phyloP scores from a whole-genome alignment of 306 rosid genomes.

The Astragalus glycyphyllos region DNA sequence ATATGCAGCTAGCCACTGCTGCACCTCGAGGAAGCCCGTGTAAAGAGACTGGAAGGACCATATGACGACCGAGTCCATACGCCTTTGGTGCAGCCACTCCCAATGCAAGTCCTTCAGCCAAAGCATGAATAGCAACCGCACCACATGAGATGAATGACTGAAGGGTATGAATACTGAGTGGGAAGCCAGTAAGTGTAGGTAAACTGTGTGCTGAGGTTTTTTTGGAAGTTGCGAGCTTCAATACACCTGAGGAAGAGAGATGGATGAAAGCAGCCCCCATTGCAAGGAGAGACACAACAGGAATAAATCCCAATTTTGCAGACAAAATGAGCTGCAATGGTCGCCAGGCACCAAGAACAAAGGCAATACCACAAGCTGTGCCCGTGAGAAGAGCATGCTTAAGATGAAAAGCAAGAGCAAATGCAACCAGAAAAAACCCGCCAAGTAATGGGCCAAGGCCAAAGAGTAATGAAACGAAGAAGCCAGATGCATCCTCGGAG shows the following conservation, averaged over 20 bases:
- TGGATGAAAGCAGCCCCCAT: conserved; percentile 76
- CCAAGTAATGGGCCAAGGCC: conserved; percentile 98
- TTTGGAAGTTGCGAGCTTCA: conserved; percentile 66
- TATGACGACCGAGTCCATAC: conserved; percentile 91
- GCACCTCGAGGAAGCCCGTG: conserved; percentile 99
- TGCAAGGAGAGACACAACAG: conserved; percentile 61
- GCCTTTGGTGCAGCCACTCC: conserved; percentile 99
- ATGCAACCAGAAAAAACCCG: conserved; percentile 74
- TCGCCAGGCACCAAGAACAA: conserved; percentile 96
- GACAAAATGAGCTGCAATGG: conserved; percentile 82
- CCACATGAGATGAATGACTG: conserved; percentile 94
- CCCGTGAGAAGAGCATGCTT: conserved; percentile 98
- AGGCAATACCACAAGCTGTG: conserved; percentile 93
- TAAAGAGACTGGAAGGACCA: conserved; percentile 96
- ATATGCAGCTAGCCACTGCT: conserved; percentile 96
- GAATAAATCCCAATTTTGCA: conserved; percentile 76
- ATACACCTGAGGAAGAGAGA: conserved; percentile 58
- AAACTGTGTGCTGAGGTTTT: conserved; percentile 66
- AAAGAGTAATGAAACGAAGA: conserved; percentile 92
- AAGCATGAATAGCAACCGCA: conserved; percentile 84
- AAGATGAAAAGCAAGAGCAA: conserved; percentile 81
- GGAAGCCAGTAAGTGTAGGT: conserved; percentile 55
- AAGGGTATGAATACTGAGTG: conserved; percentile 86
- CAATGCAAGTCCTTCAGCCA: conserved; percentile 96
- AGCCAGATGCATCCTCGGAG: conserved; percentile 96